Evolutionary conservation across 176 grass and related monocot genomes (phyloP).

Genomic region (Aegilops speltoides): DNA sequence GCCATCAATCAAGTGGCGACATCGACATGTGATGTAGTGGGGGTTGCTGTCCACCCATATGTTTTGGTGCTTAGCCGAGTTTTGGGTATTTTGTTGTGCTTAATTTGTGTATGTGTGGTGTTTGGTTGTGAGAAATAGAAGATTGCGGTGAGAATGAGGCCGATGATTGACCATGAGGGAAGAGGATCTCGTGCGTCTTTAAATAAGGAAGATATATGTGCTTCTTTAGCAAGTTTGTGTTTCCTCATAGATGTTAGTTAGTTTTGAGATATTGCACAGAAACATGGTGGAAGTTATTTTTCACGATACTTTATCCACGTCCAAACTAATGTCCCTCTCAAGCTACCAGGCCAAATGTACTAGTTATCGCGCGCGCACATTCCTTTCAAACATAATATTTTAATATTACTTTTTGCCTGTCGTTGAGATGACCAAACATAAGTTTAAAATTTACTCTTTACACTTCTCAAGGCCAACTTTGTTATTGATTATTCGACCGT

Average conservation of each 20-base stretch:
- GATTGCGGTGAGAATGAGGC: background rate
- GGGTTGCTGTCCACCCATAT: background rate
- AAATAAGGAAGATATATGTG: background rate
- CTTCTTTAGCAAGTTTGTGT: background rate
- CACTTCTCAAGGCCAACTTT: background rate
- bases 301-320: background rate
- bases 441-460: too few relatives aligned
- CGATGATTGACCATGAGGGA: background rate
- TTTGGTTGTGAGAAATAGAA: background rate
- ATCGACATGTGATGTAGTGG: background rate
- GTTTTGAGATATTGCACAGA: background rate
- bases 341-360: background rate
- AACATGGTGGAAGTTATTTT: background rate
- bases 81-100: background rate
- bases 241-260: background rate
- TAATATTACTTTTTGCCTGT: background rate
- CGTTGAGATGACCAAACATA: background rate
- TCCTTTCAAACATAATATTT: background rate
- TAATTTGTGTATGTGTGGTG: background rate
- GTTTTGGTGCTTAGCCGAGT: background rate
- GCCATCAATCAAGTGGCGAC: background rate
- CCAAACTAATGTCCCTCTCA: background rate
- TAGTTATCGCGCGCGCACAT: too few relatives aligned
- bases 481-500: background rate
- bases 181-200: background rate